Evolutionary conservation across 169 alveolate genomes (phyloP).

Genomic region (Plasmodium ovale): DNA sequence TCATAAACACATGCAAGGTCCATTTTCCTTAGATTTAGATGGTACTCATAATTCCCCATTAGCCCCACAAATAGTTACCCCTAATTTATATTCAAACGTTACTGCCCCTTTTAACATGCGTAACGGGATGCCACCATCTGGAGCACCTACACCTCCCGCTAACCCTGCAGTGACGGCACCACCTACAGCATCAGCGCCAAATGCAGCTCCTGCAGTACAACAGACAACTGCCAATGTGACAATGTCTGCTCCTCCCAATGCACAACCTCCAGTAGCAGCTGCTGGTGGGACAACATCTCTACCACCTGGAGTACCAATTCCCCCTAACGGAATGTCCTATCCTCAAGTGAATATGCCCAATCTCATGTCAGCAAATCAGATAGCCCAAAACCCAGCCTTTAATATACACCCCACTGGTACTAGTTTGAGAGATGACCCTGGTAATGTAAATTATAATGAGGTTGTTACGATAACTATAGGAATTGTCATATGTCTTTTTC

Average conservation of each 20-base stretch:
- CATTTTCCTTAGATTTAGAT: conserved; percentile 26
- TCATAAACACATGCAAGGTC: conserved; percentile 67
- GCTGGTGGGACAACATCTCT: background rate
- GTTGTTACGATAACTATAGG: conserved; percentile 58
- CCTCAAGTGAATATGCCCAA: conserved; percentile 18
- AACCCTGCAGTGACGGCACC: background rate
- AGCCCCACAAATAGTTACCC: conserved; percentile 38
- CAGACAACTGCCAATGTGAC: background rate
- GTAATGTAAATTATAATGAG: conserved; percentile 57
- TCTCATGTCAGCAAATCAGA: conserved; percentile 33
- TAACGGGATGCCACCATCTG: conserved; percentile 21
- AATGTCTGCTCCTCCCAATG: background rate
- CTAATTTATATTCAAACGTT: conserved; percentile 32
- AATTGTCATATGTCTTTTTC: conserved; percentile 39
- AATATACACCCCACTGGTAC: conserved; percentile 66
- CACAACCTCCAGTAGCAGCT: background rate
- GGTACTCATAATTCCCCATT: conserved; percentile 36
- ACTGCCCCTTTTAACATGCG: conserved; percentile 22
- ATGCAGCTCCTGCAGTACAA: background rate
- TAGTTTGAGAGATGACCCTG: conserved; percentile 52
- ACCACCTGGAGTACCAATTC: background rate
- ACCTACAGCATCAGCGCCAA: conserved; percentile 6
- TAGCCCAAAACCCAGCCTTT: conserved; percentile 61
- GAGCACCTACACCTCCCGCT: background rate
- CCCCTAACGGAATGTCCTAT: conserved; percentile 3